Conservation (phyloP, 768 basidiomycete genomes). For the Pleurotus tuoliensis region DNA sequence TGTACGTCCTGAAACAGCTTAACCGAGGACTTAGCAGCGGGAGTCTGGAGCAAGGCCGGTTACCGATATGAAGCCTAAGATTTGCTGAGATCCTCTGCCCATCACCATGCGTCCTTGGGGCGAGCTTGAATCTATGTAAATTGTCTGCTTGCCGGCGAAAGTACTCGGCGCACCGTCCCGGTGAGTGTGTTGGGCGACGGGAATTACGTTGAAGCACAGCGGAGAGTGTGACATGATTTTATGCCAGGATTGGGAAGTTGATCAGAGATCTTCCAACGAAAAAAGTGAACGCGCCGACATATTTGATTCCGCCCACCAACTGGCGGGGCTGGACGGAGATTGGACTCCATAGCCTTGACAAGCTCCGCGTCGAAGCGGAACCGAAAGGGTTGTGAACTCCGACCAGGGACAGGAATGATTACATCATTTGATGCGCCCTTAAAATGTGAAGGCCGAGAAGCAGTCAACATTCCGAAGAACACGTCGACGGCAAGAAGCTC, state of each 20-base stretch:
- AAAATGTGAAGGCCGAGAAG: constrained; percentile 4
- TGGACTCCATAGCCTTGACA: neutral
- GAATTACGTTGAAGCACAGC: constrained; percentile 1
- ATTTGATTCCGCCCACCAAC: constrained; percentile 1
- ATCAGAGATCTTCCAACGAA: neutral
- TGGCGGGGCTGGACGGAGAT: neutral
- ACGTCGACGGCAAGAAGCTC: neutral
- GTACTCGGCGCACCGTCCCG: neutral
- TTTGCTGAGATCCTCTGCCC: neutral
- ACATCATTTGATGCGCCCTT: constrained; percentile 9
- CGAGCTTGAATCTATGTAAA: too few relatives aligned
- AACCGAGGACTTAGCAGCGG: neutral
- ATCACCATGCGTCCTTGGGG: neutral
- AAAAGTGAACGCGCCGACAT: neutral
- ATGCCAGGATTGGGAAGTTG: neutral
- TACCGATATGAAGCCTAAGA: neutral
- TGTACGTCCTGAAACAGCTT: neutral
- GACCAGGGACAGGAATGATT: constrained; percentile 4
- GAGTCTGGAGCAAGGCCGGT: neutral
- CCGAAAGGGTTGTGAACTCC: constrained; percentile 1
- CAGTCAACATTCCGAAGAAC: neutral
- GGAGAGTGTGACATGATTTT: neutral
- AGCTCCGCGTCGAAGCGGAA: constrained; percentile 4
- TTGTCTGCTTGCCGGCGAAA: too few relatives aligned
- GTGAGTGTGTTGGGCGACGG: neutral